Base-by-base conservation (phyloP, 1,139 yeast species). In the Yamadazyma buinensis region DNA sequence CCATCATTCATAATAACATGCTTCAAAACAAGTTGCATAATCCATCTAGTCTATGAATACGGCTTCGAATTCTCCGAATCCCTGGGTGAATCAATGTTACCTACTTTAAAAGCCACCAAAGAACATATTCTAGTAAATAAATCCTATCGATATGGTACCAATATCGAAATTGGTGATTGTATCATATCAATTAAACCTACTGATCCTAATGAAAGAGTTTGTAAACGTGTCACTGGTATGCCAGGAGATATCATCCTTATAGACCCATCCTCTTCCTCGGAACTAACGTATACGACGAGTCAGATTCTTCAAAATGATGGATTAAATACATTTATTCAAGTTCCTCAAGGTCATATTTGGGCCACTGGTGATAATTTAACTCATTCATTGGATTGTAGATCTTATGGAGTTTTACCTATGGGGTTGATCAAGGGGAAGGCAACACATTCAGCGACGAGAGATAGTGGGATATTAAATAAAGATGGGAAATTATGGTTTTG, bases 281-380 rank as follows among this genome's bases (percentile, higher is more conserved):
- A 62, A 33, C 63, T 77, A 24, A 77, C 83, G 17, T 65, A 62
- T 44, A 43, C 56, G 15, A 52, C 59, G 3, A 30, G 54, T 3
- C 60, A 64, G 30, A 48, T 50, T 5, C 44, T 54, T 1, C 52
- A 46, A 32, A 59, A 70, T 43, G 72, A 68, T 43, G 74, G 77
- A 15, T 76, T 64, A 49, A 72, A 80, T 49, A 75, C 77, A 39
- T 84, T 64, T 48, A 77, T 86, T 7, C 64, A 62, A 35, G 83
- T 86, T 0, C 95, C 95, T 0, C 77, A 78, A 37, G 98, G 98
- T 3, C 98, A 94, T 59, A 87, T 88, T 30, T 94, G 97, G 97
- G 83, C 90, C 5, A 87, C 97, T 0, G 99, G 98, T 2, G 98
- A 92, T 53, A 92, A 92, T 52, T 58, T 92, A 38, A 74, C 87